Base-by-base conservation (phyloP, 2,329 filamentous ascomycete species). In the Metarhizium rileyi region DNA sequence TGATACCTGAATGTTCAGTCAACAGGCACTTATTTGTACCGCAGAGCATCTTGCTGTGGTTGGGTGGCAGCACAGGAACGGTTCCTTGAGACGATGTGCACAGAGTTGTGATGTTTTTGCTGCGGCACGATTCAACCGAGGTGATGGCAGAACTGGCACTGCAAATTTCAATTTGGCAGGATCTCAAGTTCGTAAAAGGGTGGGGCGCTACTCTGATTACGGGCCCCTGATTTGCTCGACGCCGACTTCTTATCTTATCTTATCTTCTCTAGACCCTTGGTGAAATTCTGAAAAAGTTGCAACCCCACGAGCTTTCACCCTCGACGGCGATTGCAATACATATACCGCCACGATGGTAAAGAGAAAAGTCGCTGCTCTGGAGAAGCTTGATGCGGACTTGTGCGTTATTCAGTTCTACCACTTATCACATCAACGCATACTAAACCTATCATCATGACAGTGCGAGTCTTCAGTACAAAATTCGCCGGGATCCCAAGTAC, bases 341-440 rank as follows among this genome's bases (percentile, higher is more conserved):
- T 27, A 30, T 33, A 44, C 12, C 5, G 41, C 5, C 59, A 68
- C 54, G 42, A 93, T 89, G 82, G 87, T 82, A 52, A 95, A 95
- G 71, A 80, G 90, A 67, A 94, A 93, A 72, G 79, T 95, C 52
- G 88, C 87, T 50, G 90, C 90, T 53, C 82, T 96, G 68, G 90
- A 96, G 71, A 96, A 96, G 77, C 83, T 95, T 59, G 90, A 96
- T 64, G 90, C 90, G 30, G 89, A 95, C 69, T 74, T 94, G 78
- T 86, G 66, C 55, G 80, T 64, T 26, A 22, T 2, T 20, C 23
- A 10, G n/a, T 5, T 4, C 7, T 25, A n/a, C 2, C n/a, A n/a
- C 14, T 16, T 14, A 10, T 46, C 12, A 18, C 2, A n/a, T 23
- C 22, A 7, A n/a, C 26, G 10, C 14, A 41, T 27, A 42, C 36